Conservation (phyloP, 345 rosid species). For the Murraya paniculata region DNA sequence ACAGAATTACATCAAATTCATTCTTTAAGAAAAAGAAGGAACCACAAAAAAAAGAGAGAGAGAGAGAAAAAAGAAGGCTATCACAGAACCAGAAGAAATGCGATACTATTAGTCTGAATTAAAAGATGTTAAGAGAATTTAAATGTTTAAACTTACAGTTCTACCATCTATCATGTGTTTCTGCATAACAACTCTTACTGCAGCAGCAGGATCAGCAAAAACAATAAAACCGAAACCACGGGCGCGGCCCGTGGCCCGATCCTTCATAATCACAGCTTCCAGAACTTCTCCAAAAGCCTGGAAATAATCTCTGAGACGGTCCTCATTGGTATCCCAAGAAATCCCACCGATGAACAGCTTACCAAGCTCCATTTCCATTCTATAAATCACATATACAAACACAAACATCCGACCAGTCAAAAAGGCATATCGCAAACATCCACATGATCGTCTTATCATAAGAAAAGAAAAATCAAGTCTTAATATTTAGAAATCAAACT, state of each 20-base stretch:
- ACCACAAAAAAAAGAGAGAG: too few relatives aligned
- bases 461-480: neutral
- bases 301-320: conserved; percentile 80
- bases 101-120: conserved; percentile 12
- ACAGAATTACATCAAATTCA: neutral
- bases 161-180: conserved; percentile 83
- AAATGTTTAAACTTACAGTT: conserved; percentile 52
- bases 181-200: conserved; percentile 73
- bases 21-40: too few relatives aligned
- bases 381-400: conserved; percentile 20
- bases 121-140: neutral
- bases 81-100: neutral
- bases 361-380: conserved; percentile 85
- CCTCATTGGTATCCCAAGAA: conserved; percentile 94
- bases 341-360: conserved; percentile 94
- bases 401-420: conserved; percentile 13
- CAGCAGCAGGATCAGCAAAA: conserved; percentile 74
- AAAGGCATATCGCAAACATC: neutral
- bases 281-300: conserved; percentile 71
- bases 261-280: conserved; percentile 93
- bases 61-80: too few relatives aligned
- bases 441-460: neutral
- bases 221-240: conserved; percentile 94
- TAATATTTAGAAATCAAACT: neutral
- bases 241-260: conserved; percentile 91